Conservation (phyloP, 169 alveolate species). For the Plasmodium blacklocki region DNA sequence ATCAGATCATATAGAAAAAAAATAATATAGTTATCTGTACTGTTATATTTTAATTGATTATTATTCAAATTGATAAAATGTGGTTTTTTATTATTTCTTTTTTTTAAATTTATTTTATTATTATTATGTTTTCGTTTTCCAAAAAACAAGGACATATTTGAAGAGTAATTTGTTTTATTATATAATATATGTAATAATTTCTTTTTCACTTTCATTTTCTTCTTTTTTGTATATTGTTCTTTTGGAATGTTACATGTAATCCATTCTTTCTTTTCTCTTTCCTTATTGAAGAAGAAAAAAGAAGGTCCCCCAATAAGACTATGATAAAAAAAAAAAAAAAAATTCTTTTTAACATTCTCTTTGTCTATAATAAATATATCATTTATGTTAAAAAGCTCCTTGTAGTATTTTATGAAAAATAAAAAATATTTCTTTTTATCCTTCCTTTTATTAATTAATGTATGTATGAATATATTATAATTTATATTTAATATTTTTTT, state of each 20-base stretch:
- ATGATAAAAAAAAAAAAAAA: constrained; percentile 1
- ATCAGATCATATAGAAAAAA: neutral
- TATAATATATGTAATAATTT: too few relatives aligned
- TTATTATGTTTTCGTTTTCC: too few relatives aligned
- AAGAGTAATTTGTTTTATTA: too few relatives aligned
- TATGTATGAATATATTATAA: neutral
- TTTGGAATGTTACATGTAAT: neutral
- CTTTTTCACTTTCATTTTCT: neutral
- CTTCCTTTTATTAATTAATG: neutral
- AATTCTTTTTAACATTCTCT: neutral
- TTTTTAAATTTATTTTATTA: too few relatives aligned
- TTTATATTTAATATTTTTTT: neutral
- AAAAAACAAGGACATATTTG: too few relatives aligned
- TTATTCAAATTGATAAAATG: neutral
- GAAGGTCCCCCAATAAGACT: neutral
- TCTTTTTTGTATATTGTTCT: neutral
- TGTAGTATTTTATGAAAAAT: neutral
- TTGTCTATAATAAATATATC: constrained; percentile 1
- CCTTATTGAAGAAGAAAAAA: neutral
- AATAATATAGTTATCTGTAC: neutral
- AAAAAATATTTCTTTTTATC: neutral
- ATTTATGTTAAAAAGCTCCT: neutral
- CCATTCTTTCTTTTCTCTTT: neutral
- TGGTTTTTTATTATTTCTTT: too few relatives aligned
- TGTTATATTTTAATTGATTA: neutral